phyloP scores from a whole-genome alignment of 208 protist genomes.

The Leishmania major region DNA sequence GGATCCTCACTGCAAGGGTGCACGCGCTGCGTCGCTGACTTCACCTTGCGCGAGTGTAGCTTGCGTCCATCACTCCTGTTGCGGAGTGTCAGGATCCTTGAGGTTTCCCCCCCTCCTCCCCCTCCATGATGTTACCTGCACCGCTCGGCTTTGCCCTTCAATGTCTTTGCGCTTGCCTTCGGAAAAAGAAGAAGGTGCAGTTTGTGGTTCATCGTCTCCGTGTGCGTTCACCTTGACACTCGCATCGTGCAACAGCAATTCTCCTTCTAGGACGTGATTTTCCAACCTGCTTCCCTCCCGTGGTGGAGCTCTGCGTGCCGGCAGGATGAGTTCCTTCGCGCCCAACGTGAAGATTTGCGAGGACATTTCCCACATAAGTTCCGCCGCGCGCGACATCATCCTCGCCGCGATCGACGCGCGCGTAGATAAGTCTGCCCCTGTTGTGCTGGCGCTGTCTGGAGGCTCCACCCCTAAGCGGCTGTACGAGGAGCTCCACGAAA shows the following conservation, averaged over 20 bases:
- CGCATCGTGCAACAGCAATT: no score
- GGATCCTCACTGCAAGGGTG: not conserved
- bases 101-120: no score
- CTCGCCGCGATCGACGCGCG: slow-evolving; percentile 23
- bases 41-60: not conserved
- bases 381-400: slow-evolving; percentile 46
- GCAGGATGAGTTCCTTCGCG: slow-evolving; percentile 32
- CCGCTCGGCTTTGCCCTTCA: no score
- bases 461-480: slow-evolving; percentile 72
- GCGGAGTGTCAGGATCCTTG: not conserved
- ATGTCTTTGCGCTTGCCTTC: not conserved
- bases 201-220: not conserved
- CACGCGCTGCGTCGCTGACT: not conserved
- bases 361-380: slow-evolving; percentile 38
- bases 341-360: slow-evolving; percentile 46
- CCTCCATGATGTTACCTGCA: not conserved
- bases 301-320: not conserved
- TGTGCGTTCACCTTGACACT: no score
- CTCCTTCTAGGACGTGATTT: not conserved
- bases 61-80: not conserved
- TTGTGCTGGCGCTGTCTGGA: slow-evolving; percentile 74
- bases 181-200: not conserved
- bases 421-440: slow-evolving; percentile 3
- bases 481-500: slow-evolving; percentile 48
- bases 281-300: not conserved